These are phyloP conservation scores for Carpinus fangiana DNA, from an alignment of 306 rosid genomes.

Conservation along the genomic window DNA sequence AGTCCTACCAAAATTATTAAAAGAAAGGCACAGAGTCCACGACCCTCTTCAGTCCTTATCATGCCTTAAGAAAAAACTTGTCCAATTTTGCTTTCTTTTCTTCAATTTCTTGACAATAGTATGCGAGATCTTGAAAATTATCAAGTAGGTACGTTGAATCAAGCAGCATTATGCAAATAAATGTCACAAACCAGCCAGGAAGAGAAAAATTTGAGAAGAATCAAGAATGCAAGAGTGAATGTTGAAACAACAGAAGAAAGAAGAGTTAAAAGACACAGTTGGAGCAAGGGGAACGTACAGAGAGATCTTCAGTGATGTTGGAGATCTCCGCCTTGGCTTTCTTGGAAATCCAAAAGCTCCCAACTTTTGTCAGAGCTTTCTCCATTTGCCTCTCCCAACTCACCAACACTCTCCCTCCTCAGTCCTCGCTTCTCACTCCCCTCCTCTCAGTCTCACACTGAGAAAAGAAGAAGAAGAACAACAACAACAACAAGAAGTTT, in stretches of 20 bases:
- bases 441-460: not conserved
- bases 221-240: not conserved
- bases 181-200: not conserved
- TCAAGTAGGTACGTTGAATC: not conserved
- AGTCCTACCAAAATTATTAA: too few relatives aligned
- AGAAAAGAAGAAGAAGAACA: constrained; percentile 12
- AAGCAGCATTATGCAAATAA: not conserved
- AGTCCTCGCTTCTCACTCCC: not conserved
- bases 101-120: not conserved
- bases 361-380: constrained; percentile 39
- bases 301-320: constrained; percentile 35
- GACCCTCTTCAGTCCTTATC: too few relatives aligned
- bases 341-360: constrained; percentile 49
- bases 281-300: constrained; percentile 20
- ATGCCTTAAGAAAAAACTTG: too few relatives aligned
- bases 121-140: not conserved
- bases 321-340: constrained; percentile 52
- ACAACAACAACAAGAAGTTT: not conserved
- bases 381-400: constrained; percentile 30
- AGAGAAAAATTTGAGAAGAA: not conserved
- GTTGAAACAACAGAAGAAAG: not conserved
- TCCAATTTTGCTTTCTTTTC: not conserved
- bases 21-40: not conserved
- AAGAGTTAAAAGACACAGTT: not conserved
- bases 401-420: not conserved